Base-by-base conservation (phyloP, 31 red algal species). In the Endocladia muricata region DNA sequence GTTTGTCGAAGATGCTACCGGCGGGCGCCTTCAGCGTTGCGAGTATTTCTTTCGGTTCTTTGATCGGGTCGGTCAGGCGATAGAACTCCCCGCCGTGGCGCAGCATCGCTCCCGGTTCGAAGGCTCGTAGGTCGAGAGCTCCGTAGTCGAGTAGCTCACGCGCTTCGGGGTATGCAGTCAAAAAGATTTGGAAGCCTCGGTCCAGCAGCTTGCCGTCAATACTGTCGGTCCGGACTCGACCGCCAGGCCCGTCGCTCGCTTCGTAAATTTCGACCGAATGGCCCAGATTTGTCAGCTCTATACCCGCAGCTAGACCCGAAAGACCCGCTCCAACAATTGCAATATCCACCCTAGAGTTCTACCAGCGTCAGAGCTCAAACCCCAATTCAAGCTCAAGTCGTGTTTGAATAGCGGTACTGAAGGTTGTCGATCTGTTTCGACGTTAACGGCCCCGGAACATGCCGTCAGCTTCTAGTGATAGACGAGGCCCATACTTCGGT, bases 171-270 rank as follows among this genome's bases (percentile, higher is more conserved):
- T 99, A 99, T 31, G 69, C 92, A 55, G 92, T 89, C 28, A 99
- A 78, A 56, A 99, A 83, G 22, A 99, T 84, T 70, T 99, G 96
- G 41, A 99, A 99, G 4, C 96, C 96, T 7, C 93, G 92, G 74
- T 99, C 96, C 25, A 99, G 70, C 21, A 93, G 36, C 37, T 83
- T 95, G 22, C 92, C 96, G 7, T 94, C 77, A n/a, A 90, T 66
- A 7, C 52, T 51, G 55, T 99, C 91, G 17, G 96, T 85, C 41
- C 92, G 89, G 7, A 99, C 73, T 36, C 91, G 85, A 38, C 96
- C 96, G 22, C 96, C 96, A 0, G 90, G 79, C 32, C 41, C 89
- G 64, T 94, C 82, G 0, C 85, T 76, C 1, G 88, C 93, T 37
- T 99, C 96, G 19, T 90, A 58, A 7, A 97, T 37, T 2, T 56